Evolutionary conservation across 805 yeast species (phyloP).

Genomic region (Candida cerambycidarum): DNA sequence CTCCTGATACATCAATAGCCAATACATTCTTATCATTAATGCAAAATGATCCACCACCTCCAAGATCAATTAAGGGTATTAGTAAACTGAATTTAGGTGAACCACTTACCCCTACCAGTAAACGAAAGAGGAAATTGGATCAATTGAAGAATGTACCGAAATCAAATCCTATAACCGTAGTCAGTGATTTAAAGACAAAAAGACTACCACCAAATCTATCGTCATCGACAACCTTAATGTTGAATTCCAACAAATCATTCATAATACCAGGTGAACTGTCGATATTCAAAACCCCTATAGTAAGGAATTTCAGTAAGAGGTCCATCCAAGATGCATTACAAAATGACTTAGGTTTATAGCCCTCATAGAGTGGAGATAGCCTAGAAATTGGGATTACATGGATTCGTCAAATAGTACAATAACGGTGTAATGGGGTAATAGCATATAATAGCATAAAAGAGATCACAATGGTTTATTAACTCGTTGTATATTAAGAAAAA

Average conservation of each 20-base stretch:
- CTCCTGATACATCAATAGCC: slow-evolving; percentile 30
- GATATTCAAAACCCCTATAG: slow-evolving; percentile 30
- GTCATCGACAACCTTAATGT: slow-evolving; percentile 35
- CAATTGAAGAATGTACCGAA: slow-evolving; percentile 15
- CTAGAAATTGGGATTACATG: neutral
- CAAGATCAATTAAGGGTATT: slow-evolving; percentile 5
- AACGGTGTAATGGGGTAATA: no score
- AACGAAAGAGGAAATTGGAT: slow-evolving; percentile 12
- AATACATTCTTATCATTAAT: slow-evolving; percentile 21
- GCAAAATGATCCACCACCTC: slow-evolving; percentile 4
- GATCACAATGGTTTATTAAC: slow-evolving; percentile 6
- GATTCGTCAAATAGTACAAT: no score
- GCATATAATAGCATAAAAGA: neutral
- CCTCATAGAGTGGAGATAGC: neutral
- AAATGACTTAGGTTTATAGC: slow-evolving; percentile 14
- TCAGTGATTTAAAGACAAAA: slow-evolving; percentile 29
- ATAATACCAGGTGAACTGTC: slow-evolving; percentile 47
- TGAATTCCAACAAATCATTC: slow-evolving; percentile 43
- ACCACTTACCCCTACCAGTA: neutral
- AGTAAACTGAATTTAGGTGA: slow-evolving; percentile 16
- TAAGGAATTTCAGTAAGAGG: slow-evolving; percentile 46
- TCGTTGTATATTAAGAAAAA: slow-evolving; percentile 2
- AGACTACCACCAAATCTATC: slow-evolving; percentile 26
- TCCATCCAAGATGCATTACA: slow-evolving; percentile 47
- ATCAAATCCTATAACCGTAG: slow-evolving; percentile 24